phyloP scores from a whole-genome alignment of 2,329 filamentous ascomycete genomes.

The Tetracladium maxilliforme region DNA sequence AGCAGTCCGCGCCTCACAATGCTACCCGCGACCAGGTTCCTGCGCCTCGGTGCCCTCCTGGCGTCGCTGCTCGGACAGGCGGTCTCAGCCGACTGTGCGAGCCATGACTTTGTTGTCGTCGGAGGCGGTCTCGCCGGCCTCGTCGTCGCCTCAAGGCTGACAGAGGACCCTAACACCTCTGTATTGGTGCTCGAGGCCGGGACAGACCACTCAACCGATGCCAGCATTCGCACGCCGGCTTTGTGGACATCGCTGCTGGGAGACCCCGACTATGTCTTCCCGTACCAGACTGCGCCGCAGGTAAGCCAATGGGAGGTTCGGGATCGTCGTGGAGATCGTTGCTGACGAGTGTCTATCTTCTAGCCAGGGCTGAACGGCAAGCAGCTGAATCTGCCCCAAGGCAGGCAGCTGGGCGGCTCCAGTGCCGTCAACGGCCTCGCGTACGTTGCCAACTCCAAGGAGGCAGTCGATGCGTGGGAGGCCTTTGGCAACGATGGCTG shows the following conservation, averaged over 20 bases:
- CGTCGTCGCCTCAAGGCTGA: constrained; percentile 24
- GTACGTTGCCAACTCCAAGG: constrained; percentile 7
- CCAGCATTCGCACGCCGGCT: no score
- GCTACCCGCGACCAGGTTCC: no score
- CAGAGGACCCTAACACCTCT: constrained; percentile 18
- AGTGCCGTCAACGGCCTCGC: constrained; percentile 19
- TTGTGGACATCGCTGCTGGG: no score
- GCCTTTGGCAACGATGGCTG: constrained; percentile 24
- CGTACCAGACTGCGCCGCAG: constrained; percentile 4
- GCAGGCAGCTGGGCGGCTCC: constrained; percentile 17
- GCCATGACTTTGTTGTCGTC: constrained; percentile 24
- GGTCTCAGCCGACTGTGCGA: no score
- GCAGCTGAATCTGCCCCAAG: constrained; percentile 11
- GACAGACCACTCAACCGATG: no score
- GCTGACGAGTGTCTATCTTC: not conserved
- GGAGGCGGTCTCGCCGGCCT: constrained; percentile 31
- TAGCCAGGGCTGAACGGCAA: not conserved
- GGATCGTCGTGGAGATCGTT: not conserved
- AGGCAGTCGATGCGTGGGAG: constrained; percentile 23
- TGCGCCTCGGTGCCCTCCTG: no score
- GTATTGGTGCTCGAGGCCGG: no score
- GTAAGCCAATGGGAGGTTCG: constrained; percentile 1
- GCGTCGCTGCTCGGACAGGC: no score
- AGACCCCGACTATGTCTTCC: constrained; percentile 7
- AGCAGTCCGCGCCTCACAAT: no score